Conservation (phyloP, 495 filamentous ascomycete species). For the Penicillium argentinense region DNA sequence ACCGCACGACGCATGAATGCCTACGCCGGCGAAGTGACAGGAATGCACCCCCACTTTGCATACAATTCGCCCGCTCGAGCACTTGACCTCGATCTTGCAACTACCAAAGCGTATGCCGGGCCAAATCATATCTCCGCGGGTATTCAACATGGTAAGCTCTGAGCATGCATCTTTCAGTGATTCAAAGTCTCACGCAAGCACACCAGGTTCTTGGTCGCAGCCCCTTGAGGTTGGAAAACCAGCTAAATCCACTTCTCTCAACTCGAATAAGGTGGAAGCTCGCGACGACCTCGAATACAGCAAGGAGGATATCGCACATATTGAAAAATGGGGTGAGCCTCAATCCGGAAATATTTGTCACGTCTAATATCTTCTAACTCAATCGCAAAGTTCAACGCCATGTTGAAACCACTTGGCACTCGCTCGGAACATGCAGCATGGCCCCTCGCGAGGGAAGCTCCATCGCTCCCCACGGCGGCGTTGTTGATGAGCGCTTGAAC, state of each 20-base stretch:
- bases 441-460: conserved; percentile 74
- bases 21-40: conserved; percentile 74
- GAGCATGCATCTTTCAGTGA: neutral
- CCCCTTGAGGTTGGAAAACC: conserved; percentile 49
- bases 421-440: conserved; percentile 73
- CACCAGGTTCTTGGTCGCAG: conserved; percentile 38
- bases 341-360: neutral
- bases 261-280: conserved; percentile 52
- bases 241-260: conserved; percentile 45
- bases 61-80: conserved; percentile 67
- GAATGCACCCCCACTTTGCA: conserved; percentile 61
- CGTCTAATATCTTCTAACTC: neutral
- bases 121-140: conserved; percentile 71
- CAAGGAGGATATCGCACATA: conserved; percentile 63
- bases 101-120: conserved; percentile 72
- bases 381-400: conserved; percentile 52
- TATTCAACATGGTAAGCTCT: conserved; percentile 54
- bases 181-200: neutral
- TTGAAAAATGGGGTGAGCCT: conserved; percentile 73
- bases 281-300: conserved; percentile 65
- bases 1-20: conserved; percentile 75
- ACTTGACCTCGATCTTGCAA: conserved; percentile 69
- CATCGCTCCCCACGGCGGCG: conserved; percentile 73
- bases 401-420: conserved; percentile 80
- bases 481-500: conserved; percentile 76